Evolutionary conservation across 768 basidiomycete species (phyloP).

Genomic region (Trametopsis cervina): DNA sequence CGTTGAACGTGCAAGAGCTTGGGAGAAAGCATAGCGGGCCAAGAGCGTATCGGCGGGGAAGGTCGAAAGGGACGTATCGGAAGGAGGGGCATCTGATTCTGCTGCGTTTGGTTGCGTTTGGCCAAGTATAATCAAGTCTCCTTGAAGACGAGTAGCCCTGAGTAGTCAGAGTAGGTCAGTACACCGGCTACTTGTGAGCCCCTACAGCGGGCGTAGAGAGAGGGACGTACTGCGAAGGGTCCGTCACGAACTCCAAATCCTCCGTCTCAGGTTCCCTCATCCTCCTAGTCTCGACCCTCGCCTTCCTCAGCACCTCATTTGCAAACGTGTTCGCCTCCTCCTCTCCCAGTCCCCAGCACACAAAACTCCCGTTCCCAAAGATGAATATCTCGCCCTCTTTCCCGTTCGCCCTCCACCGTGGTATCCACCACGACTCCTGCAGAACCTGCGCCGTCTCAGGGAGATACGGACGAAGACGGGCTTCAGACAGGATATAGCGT

Average conservation of each 20-base stretch:
- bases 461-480: conserved; percentile 48
- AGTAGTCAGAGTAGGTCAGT: conserved; percentile 9
- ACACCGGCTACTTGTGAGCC: not conserved
- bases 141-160: conserved; percentile 83
- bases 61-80: conserved; percentile 38
- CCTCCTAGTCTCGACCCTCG: conserved; percentile 54
- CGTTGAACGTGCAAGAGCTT: conserved; percentile 86
- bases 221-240: conserved; percentile 73
- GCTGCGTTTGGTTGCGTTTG: conserved; percentile 54
- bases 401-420: conserved; percentile 50
- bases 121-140: conserved; percentile 88
- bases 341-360: conserved; percentile 85
- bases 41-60: conserved; percentile 69
- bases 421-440: conserved; percentile 78
- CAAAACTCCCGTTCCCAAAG: conserved; percentile 82
- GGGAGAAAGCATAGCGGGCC: conserved; percentile 87
- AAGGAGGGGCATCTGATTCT: conserved; percentile 36
- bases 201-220: not conserved
- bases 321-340: conserved; percentile 66
- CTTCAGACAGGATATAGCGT: conserved; percentile 67
- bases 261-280: conserved; percentile 74
- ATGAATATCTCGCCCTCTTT: conserved; percentile 80
- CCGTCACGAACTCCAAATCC: conserved; percentile 88
- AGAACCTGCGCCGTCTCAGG: conserved; percentile 50
- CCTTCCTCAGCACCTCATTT: conserved; percentile 47